A percentile compares a stretch with the other conserved stretches of the same genome.
phyloP scores from a whole-genome alignment of 495 filamentous ascomycete genomes.

The Monascus purpureus region DNA sequence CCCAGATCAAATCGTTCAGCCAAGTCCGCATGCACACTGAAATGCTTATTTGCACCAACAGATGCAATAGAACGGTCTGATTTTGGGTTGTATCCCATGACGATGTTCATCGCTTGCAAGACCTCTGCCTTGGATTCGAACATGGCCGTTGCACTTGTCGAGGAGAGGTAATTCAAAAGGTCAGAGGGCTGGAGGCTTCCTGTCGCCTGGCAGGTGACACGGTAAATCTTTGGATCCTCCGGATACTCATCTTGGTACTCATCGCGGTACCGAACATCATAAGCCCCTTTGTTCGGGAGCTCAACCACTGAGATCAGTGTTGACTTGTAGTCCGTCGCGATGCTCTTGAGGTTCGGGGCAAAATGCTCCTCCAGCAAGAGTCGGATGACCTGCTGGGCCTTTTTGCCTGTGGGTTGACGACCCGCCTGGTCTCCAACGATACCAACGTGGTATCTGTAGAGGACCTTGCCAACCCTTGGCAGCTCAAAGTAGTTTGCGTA shows the following conservation, averaged over 20 bases:
- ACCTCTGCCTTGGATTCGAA: constrained; percentile 23
- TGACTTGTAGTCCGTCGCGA: constrained; percentile 46
- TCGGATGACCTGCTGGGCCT: constrained; percentile 38
- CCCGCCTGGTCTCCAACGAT: constrained; percentile 7
- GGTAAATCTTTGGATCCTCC: constrained; percentile 27
- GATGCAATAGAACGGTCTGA: constrained; percentile 17
- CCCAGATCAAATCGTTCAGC: constrained; percentile 20
- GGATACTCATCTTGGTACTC: constrained; percentile 28
- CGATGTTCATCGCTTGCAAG: constrained; percentile 41
- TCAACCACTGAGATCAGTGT: constrained; percentile 30
- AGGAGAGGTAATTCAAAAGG: constrained; percentile 39
- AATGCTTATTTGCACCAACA: constrained; percentile 28
- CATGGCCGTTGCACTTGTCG: constrained; percentile 26
- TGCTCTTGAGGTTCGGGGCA: constrained; percentile 7
- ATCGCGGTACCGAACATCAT: constrained; percentile 25
- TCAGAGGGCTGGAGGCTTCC: constrained; percentile 32
- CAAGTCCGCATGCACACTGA: constrained; percentile 10
- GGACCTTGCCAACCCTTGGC: constrained; percentile 17
- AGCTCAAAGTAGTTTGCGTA: constrained; percentile 55
- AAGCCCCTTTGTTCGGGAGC: constrained; percentile 14
- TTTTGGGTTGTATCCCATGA: constrained; percentile 28
- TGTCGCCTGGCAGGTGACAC: constrained; percentile 27
- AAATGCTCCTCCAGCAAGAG: constrained; percentile 33
- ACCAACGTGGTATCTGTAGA: constrained; percentile 24
- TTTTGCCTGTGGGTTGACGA: constrained; percentile 32